phyloP scores from a whole-genome alignment of 2,329 filamentous ascomycete genomes.

The Sclerotinia glacialis region DNA sequence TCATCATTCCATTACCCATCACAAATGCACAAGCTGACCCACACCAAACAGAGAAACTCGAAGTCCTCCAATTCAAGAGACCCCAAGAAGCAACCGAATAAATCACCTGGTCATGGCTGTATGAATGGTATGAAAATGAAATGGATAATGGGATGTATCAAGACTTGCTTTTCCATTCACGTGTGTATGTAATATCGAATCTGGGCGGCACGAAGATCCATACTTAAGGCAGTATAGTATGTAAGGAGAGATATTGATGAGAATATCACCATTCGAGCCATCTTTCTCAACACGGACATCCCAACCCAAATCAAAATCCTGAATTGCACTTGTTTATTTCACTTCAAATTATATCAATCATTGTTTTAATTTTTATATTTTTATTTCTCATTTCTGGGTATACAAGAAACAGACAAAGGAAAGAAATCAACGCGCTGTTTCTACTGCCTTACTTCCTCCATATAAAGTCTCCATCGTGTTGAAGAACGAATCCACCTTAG shows the following conservation, averaged over 20 bases:
- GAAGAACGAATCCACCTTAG: neutral
- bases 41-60: conserved; percentile 22
- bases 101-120: neutral
- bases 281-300: neutral
- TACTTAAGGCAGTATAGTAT: conserved; percentile 12
- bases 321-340: neutral
- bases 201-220: conserved; percentile 1
- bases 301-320: neutral
- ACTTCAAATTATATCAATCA: neutral
- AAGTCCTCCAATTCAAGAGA: conserved; percentile 23
- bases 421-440: neutral
- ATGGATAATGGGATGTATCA: conserved; percentile 12
- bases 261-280: neutral
- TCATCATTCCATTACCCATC: neutral
- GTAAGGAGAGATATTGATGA: neutral
- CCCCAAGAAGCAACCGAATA: conserved; percentile 10
- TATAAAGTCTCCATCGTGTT: neutral
- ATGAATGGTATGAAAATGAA: conserved; percentile 15
- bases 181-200: conserved; percentile 13
- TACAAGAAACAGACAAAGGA: neutral
- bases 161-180: conserved; percentile 10
- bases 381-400: neutral
- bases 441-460: neutral
- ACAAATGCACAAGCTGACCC: conserved; percentile 5
- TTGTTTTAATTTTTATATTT: neutral